phyloP scores from a whole-genome alignment of 2,329 filamentous ascomycete genomes.

The Fusarium goolgardi region DNA sequence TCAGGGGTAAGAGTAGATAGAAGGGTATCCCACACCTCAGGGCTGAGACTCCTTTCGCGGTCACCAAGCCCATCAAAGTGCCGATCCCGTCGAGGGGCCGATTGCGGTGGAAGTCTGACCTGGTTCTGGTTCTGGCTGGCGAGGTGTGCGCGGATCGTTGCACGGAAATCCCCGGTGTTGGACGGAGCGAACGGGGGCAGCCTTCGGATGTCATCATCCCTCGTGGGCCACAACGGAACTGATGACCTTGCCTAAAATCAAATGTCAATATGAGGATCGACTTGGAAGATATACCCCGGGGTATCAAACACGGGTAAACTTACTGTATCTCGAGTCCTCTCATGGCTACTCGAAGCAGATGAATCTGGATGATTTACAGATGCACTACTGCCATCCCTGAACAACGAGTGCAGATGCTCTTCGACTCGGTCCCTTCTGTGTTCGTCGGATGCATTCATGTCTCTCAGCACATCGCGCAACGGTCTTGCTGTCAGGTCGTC shows the following conservation, averaged over 20 bases:
- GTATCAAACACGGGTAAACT: constrained; percentile 13
- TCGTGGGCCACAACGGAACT: not conserved
- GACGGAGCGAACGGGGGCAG: constrained; percentile 1
- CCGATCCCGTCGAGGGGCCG: constrained; percentile 16
- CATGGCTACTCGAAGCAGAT: not conserved
- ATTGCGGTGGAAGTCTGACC: constrained; percentile 11
- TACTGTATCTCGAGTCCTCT: constrained; percentile 12
- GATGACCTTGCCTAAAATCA: constrained; percentile 21
- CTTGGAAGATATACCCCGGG: not conserved
- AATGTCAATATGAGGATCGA: constrained; percentile 9
- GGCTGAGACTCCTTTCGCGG: constrained; percentile 83
- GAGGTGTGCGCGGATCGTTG: not conserved
- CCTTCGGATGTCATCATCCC: constrained; percentile 9
- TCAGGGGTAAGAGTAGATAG: constrained; percentile 84
- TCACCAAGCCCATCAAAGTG: constrained; percentile 81
- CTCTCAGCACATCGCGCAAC: constrained; percentile 46
- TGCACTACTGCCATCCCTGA: constrained; percentile 32
- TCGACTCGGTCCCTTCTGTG: constrained; percentile 46
- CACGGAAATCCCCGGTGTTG: constrained; percentile 4
- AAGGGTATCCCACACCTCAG: constrained; percentile 84
- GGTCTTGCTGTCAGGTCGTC: constrained; percentile 30
- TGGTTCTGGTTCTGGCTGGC: not conserved
- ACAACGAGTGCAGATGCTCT: constrained; percentile 46
- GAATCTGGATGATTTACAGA: not conserved
- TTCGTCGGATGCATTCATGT: constrained; percentile 42